These are phyloP conservation scores for Dothidotthia symphoricarpi DNA, from an alignment of 2,329 filamentous ascomycete species.

Conservation along the genomic window DNA sequence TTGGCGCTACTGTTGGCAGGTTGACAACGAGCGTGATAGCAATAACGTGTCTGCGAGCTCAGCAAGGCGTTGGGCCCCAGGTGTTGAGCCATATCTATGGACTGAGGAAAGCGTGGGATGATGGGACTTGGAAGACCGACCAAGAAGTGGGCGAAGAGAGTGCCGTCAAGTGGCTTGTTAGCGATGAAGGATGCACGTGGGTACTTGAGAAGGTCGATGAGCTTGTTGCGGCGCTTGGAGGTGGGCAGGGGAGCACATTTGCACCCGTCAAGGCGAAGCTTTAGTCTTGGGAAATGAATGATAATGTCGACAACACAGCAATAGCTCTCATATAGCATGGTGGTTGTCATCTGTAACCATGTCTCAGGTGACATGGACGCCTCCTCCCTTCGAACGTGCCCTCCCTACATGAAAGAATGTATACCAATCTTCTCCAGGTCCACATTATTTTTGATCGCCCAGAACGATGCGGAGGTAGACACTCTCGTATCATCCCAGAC, in stretches of 20 bases:
- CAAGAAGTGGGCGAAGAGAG: constrained; percentile 51
- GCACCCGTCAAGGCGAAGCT: constrained; percentile 32
- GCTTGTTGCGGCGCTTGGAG: constrained; percentile 50
- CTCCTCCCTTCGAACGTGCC: too few species aligned
- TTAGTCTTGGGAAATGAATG: constrained; percentile 5
- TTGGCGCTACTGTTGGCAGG: constrained; percentile 60
- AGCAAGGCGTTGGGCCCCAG: constrained; percentile 80
- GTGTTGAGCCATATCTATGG: constrained; percentile 80
- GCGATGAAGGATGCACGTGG: constrained; percentile 65
- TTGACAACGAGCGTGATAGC: constrained; percentile 72
- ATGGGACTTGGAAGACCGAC: constrained; percentile 57
- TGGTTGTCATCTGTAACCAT: too few species aligned
- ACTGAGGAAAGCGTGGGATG: constrained; percentile 70
- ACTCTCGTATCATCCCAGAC: too few species aligned
- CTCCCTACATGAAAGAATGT: too few species aligned
- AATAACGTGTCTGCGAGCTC: constrained; percentile 70
- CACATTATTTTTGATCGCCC: too few species aligned
- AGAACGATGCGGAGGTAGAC: too few species aligned
- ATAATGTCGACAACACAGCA: too few species aligned
- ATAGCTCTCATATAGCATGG: too few species aligned
- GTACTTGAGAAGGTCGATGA: constrained; percentile 61
- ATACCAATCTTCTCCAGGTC: too few species aligned
- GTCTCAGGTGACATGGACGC: too few species aligned
- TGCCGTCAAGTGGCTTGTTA: constrained; percentile 60
- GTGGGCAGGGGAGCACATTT: constrained; percentile 31